Evolutionary conservation across 352 stramenopile species (phyloP).

Genomic region (Pythium folliculosum): DNA sequence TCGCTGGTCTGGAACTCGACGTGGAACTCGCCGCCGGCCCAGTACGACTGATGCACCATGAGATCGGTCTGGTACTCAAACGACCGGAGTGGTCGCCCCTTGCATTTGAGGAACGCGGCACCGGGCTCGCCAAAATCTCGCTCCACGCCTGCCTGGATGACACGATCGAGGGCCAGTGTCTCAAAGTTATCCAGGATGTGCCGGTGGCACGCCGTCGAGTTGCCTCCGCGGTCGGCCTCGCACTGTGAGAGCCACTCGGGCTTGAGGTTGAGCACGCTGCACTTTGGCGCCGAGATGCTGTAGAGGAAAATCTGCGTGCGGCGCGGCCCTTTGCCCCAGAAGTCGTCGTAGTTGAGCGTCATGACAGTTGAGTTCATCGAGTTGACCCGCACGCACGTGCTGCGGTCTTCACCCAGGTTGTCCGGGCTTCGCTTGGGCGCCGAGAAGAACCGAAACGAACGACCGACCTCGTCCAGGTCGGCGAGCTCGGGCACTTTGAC

Average conservation of each 20-base stretch:
- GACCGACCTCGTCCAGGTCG: constrained; percentile 34
- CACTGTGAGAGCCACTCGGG: constrained; percentile 32
- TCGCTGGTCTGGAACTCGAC: constrained; percentile 61
- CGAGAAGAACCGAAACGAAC: constrained; percentile 33
- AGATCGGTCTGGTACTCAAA: constrained; percentile 68
- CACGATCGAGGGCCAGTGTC: constrained; percentile 29
- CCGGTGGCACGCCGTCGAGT: constrained; percentile 41
- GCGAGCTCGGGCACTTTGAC: constrained; percentile 23
- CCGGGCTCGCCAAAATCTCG: constrained; percentile 47
- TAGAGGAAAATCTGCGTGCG: constrained; percentile 34
- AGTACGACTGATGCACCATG: constrained; percentile 59
- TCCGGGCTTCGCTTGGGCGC: constrained; percentile 20
- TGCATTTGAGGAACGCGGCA: constrained; percentile 53
- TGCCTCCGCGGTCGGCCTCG: constrained; percentile 22
- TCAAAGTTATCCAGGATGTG: constrained; percentile 63
- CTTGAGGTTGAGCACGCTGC: constrained; percentile 36
- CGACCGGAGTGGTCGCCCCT: constrained; percentile 33
- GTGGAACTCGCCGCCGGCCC: constrained; percentile 50
- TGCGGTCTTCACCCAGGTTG: constrained; percentile 35
- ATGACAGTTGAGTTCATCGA: constrained; percentile 37
- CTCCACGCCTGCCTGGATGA: constrained; percentile 40
- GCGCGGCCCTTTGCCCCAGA: constrained; percentile 35
- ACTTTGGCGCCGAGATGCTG: constrained; percentile 41
- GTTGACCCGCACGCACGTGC: constrained; percentile 36
- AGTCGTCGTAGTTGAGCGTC: constrained; percentile 38